Evolutionary conservation across 2,329 filamentous ascomycete genomes (phyloP), one percentile per base, ranked within the genome.

Genomic region (Zopfia rhizophila): DNA sequence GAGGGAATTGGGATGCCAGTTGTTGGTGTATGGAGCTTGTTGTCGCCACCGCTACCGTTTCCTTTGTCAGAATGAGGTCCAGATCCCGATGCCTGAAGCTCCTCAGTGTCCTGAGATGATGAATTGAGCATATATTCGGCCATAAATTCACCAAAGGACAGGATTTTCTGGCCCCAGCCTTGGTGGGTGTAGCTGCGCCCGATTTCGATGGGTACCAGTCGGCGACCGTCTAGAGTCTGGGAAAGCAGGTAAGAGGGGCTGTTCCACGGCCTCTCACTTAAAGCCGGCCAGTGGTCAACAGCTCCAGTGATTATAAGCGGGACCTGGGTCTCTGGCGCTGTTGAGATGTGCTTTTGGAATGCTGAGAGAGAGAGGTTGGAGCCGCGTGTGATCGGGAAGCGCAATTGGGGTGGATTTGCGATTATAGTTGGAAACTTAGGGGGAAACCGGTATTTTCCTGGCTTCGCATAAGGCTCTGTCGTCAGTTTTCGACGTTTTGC

Each of bases 161-260:
- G 82, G 18, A 97, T 84, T 42, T 85, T 82, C 70, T 97, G 93
- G 0, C 86, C 85, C 92, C 93, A 97, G 16, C 80, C 87, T 14
- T 83, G 82, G 53, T 96, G 91, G 1, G 91, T 92, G 65, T 97
- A 99, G 63, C 88, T 94, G 33, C 89, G 79, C 0, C 94, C 93
- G 2, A 94, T 72, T 68, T 97, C 92, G 3, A 97, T 82, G 0
- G 93, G 93, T 0, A 97, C 89, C 0, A 96, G 80, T 8, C 94
- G 81, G 22, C 86, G 78, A 0, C 94, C 94, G 3, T 78, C 82
- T 24, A 96, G 84, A 0, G 92, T 97, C 43, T 78, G 81, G 8
- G 82, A 78, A 8, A 91, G 77, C 45, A 96, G 84, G 68, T 97
- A 96, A 0, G 76, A 75, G 0, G 86, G 85, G n/a, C 79, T 83